Evolutionary conservation across 106 monocot genomes (phyloP), one percentile per base, ranked within the genome.

Genomic region (Dioscorea alata): DNA sequence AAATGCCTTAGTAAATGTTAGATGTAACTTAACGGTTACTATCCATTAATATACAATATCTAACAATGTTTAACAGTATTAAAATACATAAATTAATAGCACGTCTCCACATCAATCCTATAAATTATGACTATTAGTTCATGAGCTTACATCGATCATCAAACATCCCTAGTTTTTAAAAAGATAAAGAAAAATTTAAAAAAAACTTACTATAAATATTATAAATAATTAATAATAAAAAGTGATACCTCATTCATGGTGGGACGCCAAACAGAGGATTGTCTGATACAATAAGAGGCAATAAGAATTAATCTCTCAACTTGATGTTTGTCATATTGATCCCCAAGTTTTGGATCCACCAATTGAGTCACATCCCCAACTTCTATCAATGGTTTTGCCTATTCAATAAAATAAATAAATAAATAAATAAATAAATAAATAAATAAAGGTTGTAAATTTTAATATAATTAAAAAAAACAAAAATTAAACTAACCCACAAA

Each of bases 331-430:
- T 90, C 78, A 57, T 80, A 80, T 8, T 72, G 57, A 15, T 54
- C 74, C 6, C 54, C 69, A 10, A 90, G 82, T 22, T 57, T 75
- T n/a, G 90, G 70, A 68, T 90, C 90, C 14, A 50, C 78, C 22
- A 90, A 63, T 65, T 74, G 75, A 19, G 57, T 63, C 6, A 81
- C 19, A 50, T 80, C 75, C 31, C 78, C 83, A 23, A 78, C 28
- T 48, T 83, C 82, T 18, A 90, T 32, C 12, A 85, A 62, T 70
- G 83, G 90, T 70, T 69, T 86, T 57, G 83, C 90, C 90, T 90
- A 50, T 10, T 50, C 8, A 52, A 22, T 19, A 0, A 1, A 51
- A 52, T 10, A 42, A n/a, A n/a, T n/a, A n/a, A n/a, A 28, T 28
- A 28, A 28, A 28, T 28, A 28, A 28, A 28, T 28, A 33, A 23